These are phyloP conservation scores for Rhizophora apiculata DNA, from an alignment of 345 rosid genomes.

Conservation along the genomic window DNA sequence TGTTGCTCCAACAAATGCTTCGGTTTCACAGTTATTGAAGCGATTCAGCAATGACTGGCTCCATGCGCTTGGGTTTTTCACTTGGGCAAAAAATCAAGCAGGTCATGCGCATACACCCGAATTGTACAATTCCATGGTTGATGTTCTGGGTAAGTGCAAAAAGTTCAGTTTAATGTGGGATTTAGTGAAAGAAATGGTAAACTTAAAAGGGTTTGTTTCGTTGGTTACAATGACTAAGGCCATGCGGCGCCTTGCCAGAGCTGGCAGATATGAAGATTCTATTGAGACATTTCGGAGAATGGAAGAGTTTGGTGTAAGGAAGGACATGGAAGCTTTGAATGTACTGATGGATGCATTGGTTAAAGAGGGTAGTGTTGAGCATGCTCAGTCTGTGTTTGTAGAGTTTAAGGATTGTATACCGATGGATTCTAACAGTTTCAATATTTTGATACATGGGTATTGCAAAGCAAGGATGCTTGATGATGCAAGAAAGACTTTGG, in stretches of 20 bases:
- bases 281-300: conserved; percentile 51
- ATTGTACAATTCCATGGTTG: conserved; percentile 57
- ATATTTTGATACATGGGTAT: conserved; percentile 71
- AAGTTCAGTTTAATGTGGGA: conserved; percentile 62
- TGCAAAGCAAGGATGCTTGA: conserved; percentile 64
- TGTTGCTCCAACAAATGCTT: conserved; percentile 34
- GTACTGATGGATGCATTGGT: conserved; percentile 72
- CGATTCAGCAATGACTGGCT: conserved; percentile 63
- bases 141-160: conserved; percentile 55
- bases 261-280: conserved; percentile 52
- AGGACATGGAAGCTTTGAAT: conserved; percentile 49
- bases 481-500: conserved; percentile 52
- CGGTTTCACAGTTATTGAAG: conserved; percentile 53
- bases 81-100: conserved; percentile 74
- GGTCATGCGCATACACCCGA: conserved; percentile 51
- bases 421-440: conserved; percentile 37
- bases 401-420: conserved; percentile 42
- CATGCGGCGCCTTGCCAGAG: conserved; percentile 67
- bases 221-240: conserved; percentile 58
- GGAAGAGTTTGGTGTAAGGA: conserved; percentile 51
- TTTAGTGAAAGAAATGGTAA: conserved; percentile 53
- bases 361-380: conserved; percentile 64
- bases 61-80: conserved; percentile 62
- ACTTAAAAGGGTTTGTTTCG: conserved; percentile 41
- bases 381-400: conserved; percentile 45